Percentiles rank a stretch among this genome's conserved stretches.
Conservation (phyloP, 2,329 filamentous ascomycete species). For the Aspergillus sp. region DNA sequence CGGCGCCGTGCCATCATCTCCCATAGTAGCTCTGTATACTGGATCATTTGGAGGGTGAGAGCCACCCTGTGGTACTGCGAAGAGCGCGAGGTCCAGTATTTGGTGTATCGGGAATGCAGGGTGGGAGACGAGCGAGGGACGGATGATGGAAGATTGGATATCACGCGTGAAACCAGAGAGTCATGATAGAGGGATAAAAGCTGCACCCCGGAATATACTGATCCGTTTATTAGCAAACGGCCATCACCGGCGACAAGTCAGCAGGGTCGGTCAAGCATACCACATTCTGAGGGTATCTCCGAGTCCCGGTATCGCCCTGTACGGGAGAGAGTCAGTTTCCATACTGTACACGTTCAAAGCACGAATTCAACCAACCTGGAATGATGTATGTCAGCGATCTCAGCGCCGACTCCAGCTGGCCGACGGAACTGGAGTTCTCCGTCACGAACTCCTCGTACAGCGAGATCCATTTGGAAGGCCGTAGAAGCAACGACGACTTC, state of each 20-base stretch:
- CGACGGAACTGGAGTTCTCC: constrained; percentile 86
- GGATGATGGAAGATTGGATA: constrained; percentile 46
- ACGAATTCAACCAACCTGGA: constrained; percentile 46
- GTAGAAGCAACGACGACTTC: constrained; percentile 21
- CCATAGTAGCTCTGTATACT: constrained; percentile 92
- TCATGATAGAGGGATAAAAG: constrained; percentile 91
- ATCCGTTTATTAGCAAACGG: constrained; percentile 10
- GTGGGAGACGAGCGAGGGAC: constrained; percentile 43
- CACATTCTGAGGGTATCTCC: constrained; percentile 85
- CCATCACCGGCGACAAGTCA: constrained; percentile 5
- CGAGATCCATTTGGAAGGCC: constrained; percentile 31
- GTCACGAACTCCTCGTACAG: constrained; percentile 67
- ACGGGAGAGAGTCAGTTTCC: constrained; percentile 2
- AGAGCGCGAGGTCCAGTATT: constrained; percentile 53
- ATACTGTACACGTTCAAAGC: neutral
- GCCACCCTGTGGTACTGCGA: constrained; percentile 72
- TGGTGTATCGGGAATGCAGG: constrained; percentile 55
- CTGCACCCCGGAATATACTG: constrained; percentile 76
- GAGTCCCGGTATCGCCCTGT: constrained; percentile 54
- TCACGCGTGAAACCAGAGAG: constrained; percentile 62
- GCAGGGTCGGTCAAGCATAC: constrained; percentile 33
- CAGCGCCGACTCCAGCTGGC: constrained; percentile 87
- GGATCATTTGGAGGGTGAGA: constrained; percentile 74
- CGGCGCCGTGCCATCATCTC: constrained; percentile 91
- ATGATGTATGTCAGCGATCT: constrained; percentile 93